Conservation (phyloP, 169 alveolate genomes). For the Plasmodium gonderi region DNA sequence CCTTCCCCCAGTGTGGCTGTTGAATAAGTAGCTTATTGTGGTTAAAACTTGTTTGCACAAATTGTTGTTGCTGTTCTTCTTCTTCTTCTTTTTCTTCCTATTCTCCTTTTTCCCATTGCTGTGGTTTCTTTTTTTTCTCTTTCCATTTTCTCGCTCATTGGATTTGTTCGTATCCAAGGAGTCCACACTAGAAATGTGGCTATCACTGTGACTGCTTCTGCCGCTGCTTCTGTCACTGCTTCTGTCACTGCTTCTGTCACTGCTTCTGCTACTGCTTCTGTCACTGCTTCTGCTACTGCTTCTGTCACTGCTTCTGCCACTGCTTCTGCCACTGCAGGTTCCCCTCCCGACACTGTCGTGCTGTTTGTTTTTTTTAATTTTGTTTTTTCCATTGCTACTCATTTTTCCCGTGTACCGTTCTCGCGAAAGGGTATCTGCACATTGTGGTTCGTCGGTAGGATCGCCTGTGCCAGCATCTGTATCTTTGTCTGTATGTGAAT, state of each 20-base stretch:
- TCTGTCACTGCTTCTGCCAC: too few relatives aligned
- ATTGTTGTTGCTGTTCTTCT: not conserved
- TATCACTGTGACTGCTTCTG: too few relatives aligned
- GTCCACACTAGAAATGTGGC: too few relatives aligned
- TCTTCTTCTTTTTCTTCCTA: not conserved
- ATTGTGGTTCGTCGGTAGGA: not conserved
- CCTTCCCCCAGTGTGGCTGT: not conserved
- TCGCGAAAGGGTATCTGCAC: not conserved
- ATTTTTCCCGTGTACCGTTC: not conserved
- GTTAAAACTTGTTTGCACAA: not conserved
- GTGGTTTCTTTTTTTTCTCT: not conserved
- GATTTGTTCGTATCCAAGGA: too few relatives aligned
- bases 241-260: too few relatives aligned
- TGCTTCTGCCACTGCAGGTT: too few relatives aligned
- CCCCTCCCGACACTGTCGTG: too few relatives aligned
- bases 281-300: too few relatives aligned
- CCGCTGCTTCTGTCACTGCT: too few relatives aligned
- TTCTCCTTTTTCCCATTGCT: not conserved
- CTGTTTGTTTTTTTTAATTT: not conserved
- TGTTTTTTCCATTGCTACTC: not conserved
- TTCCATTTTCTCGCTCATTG: not conserved
- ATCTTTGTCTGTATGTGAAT: not conserved
- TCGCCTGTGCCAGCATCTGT: conserved; percentile 1
- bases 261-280: too few relatives aligned
- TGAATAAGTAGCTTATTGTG: not conserved